Evolutionary conservation across 768 basidiomycete species (phyloP).

Genomic region (Rubroboletus satanas): DNA sequence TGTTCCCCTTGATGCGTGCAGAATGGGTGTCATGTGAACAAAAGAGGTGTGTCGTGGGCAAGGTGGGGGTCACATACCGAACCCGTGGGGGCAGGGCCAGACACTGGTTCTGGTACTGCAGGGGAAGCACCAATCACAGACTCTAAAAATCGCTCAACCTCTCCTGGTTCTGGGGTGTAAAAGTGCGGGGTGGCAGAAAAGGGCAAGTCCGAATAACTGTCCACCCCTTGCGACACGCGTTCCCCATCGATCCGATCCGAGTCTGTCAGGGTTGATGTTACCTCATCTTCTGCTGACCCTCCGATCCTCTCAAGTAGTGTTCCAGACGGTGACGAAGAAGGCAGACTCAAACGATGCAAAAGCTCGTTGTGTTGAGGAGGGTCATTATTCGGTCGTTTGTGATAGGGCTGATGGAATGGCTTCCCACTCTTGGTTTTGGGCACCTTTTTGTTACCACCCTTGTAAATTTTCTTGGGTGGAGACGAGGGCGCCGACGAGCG

Average conservation of each 20-base stretch:
- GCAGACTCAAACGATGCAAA: conserved; percentile 16
- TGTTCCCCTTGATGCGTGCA: conserved; percentile 2
- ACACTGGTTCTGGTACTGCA: neutral
- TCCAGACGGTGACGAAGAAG: conserved; percentile 4
- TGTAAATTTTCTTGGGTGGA: conserved; percentile 1
- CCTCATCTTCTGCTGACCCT: conserved; percentile 2
- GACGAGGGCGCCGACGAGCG: neutral
- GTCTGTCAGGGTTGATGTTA: neutral
- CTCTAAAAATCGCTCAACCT: conserved; percentile 26
- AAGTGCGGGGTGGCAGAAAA: conserved; percentile 5
- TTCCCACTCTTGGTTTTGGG: conserved; percentile 9
- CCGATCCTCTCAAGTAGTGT: conserved; percentile 23
- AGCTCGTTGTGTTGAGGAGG: conserved; percentile 1
- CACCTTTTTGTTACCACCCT: neutral
- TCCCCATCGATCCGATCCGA: conserved; percentile 10
- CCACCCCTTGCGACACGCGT: neutral
- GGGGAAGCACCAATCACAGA: conserved; percentile 20
- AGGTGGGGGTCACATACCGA: conserved; percentile 20
- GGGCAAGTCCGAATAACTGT: neutral
- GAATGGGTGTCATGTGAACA: conserved; percentile 3
- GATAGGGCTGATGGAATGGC: neutral
- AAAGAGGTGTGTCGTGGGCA: neutral
- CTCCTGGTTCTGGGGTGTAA: conserved; percentile 21
- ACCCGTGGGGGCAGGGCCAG: neutral
- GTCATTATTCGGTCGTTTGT: neutral